A percentile compares a stretch with the other conserved stretches of the same genome.
phyloP scores from a whole-genome alignment of 106 monocot species.

The Dendrobium chrysotoxum region DNA sequence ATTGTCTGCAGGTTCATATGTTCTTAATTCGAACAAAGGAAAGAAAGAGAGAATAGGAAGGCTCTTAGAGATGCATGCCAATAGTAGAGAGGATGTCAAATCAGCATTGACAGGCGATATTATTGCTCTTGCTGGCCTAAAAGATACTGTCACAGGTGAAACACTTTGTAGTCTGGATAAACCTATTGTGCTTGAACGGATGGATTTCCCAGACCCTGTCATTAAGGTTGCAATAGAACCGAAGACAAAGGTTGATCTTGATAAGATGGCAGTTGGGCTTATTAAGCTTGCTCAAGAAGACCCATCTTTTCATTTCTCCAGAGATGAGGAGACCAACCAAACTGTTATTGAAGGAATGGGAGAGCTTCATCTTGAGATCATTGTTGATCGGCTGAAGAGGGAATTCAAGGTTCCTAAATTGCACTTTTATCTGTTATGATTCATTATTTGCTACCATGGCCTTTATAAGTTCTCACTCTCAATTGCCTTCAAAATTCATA shows the following conservation, averaged over 20 bases:
- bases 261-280: conserved; percentile 88
- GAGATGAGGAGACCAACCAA: conserved; percentile 97
- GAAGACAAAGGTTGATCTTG: conserved; percentile 95
- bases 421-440: neutral
- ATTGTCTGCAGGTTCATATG: conserved; percentile 78
- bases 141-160: conserved; percentile 95
- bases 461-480: neutral
- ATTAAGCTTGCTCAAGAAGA: conserved; percentile 98
- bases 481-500: neutral
- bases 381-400: conserved; percentile 88
- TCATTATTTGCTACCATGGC: neutral
- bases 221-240: conserved; percentile 99
- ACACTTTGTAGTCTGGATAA: conserved; percentile 88
- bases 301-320: conserved; percentile 96
- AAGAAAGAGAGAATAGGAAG: conserved; percentile 94
- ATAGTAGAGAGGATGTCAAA: conserved; percentile 87
- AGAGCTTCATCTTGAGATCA: conserved; percentile 97
- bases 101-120: conserved; percentile 81
- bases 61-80: conserved; percentile 98
- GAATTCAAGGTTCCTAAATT: conserved; percentile 71
- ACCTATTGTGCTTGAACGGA: conserved; percentile 87
- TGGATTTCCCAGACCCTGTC: conserved; percentile 99
- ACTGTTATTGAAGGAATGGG: conserved; percentile 99
- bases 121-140: conserved; percentile 87
- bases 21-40: conserved; percentile 91